phyloP scores from a whole-genome alignment of 768 basidiomycete genomes.

The Cyathus striatus region DNA sequence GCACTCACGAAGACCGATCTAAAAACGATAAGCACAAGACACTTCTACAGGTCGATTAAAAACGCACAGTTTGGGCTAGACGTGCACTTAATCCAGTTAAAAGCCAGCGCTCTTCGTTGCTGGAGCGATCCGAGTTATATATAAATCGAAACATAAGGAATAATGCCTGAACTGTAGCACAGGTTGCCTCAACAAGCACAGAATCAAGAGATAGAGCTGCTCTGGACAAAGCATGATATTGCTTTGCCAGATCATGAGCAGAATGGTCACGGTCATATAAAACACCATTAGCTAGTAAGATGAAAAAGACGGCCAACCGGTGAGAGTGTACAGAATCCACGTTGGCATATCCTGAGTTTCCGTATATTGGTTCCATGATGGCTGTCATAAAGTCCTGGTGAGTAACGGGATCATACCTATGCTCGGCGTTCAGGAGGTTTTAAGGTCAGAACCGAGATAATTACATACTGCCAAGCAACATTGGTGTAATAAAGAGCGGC shows the following conservation, averaged over 20 bases:
- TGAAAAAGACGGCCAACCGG: slow-evolving; percentile 47
- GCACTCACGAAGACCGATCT: slow-evolving; percentile 51
- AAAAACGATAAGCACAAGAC: slow-evolving; percentile 2
- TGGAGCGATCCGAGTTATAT: slow-evolving; percentile 34
- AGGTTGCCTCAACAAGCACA: slow-evolving; percentile 37
- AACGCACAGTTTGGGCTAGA: slow-evolving; percentile 38
- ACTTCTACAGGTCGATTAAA: slow-evolving; percentile 2
- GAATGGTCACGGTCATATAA: slow-evolving; percentile 35
- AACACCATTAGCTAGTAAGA: slow-evolving; percentile 41
- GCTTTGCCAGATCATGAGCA: slow-evolving; percentile 24
- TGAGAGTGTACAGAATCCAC: slow-evolving; percentile 37
- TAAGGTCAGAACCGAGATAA: not conserved
- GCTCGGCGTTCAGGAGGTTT: not conserved
- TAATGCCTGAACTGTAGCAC: slow-evolving; percentile 41
- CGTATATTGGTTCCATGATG: slow-evolving; percentile 40
- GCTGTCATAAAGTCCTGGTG: slow-evolving; percentile 33
- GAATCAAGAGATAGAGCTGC: slow-evolving; percentile 44
- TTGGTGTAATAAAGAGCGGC: slow-evolving; percentile 36
- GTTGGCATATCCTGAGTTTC: slow-evolving; percentile 19
- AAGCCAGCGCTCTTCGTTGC: slow-evolving; percentile 44
- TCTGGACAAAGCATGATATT: slow-evolving; percentile 42
- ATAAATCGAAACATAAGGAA: slow-evolving; percentile 38
- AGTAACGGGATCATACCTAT: slow-evolving; percentile 41
- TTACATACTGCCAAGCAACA: slow-evolving; percentile 43
- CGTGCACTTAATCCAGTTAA: slow-evolving; percentile 38